A percentile compares a stretch with the other conserved stretches of the same genome.
phyloP scores from a whole-genome alignment of 108 stramenopile genomes.

The Skeletonema potamos region DNA sequence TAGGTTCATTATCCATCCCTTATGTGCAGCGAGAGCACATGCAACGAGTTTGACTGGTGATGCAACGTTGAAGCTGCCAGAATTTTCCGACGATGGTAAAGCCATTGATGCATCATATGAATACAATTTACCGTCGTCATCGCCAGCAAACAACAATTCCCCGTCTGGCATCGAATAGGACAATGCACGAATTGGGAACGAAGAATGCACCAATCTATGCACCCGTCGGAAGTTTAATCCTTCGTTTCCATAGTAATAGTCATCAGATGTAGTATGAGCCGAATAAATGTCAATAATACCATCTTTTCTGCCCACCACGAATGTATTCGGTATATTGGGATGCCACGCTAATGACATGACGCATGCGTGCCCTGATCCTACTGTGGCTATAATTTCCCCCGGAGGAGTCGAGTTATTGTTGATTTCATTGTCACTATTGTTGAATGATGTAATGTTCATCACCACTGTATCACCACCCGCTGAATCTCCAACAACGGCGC shows the following conservation, averaged over 20 bases:
- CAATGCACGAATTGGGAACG: slow-evolving; percentile 35
- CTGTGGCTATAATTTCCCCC: slow-evolving; percentile 32
- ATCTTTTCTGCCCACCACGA: slow-evolving; percentile 50
- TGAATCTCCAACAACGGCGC: background rate
- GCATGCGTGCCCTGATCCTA: slow-evolving; percentile 42
- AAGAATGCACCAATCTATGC: slow-evolving; percentile 28
- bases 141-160: slow-evolving; percentile 36
- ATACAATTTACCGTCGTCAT: slow-evolving; percentile 42
- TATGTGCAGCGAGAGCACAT: slow-evolving; percentile 39
- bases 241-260: slow-evolving; percentile 4
- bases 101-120: slow-evolving; percentile 32
- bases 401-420: slow-evolving; percentile 19
- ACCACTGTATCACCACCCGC: slow-evolving; percentile 12
- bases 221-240: slow-evolving; percentile 29
- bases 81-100: background rate
- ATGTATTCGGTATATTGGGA: slow-evolving; percentile 41
- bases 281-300: slow-evolving; percentile 48
- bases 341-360: slow-evolving; percentile 43
- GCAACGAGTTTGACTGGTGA: slow-evolving; percentile 45
- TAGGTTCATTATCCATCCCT: slow-evolving; percentile 45
- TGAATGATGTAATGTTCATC: slow-evolving; percentile 21
- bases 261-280: slow-evolving; percentile 10
- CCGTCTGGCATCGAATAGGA: slow-evolving; percentile 37
- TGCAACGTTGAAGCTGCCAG: slow-evolving; percentile 5
- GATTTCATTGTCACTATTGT: background rate